Evolutionary conservation across 225 moss, liverwort and hornwort genomes (phyloP).

Genomic region (Neckera pumila): DNA sequence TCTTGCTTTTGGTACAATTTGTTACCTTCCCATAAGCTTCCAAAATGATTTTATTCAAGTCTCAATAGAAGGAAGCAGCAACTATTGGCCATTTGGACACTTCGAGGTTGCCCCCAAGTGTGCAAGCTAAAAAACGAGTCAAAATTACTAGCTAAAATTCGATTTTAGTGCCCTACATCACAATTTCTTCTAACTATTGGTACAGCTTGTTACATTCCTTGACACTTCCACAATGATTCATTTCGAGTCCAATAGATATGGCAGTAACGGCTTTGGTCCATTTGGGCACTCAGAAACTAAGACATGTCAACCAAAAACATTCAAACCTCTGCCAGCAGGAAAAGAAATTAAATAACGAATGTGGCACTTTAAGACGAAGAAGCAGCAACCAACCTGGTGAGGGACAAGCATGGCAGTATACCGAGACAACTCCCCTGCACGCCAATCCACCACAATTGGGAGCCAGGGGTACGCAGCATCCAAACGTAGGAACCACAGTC

Average conservation of each 20-base stretch:
- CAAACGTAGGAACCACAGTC: slow-evolving; percentile 93
- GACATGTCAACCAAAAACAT: background rate
- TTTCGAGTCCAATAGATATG: background rate
- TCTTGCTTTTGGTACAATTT: too few relatives aligned
- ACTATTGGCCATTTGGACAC: background rate
- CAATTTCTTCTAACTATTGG: background rate
- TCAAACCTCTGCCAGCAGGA: background rate
- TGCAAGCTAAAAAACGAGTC: background rate
- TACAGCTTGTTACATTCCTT: background rate
- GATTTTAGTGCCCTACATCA: background rate
- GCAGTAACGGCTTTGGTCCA: background rate
- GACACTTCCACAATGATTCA: background rate
- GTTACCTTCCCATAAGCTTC: background rate
- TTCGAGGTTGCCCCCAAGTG: background rate
- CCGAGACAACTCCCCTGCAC: slow-evolving; percentile 81
- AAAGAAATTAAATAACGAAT: background rate
- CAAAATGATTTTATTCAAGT: background rate
- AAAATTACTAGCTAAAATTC: background rate
- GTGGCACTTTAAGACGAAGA: background rate
- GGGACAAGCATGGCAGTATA: slow-evolving; percentile 99
- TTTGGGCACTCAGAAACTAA: background rate
- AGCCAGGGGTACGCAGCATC: slow-evolving; percentile 97
- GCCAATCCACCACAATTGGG: slow-evolving; percentile 91
- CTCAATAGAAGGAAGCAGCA: background rate
- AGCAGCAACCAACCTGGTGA: slow-evolving; percentile 57